Percentiles rank a stretch among this genome's conserved stretches.
These are phyloP conservation scores for Trichopus zeylanicus DNA, from an alignment of 116 monocot species.

Conservation along the genomic window DNA sequence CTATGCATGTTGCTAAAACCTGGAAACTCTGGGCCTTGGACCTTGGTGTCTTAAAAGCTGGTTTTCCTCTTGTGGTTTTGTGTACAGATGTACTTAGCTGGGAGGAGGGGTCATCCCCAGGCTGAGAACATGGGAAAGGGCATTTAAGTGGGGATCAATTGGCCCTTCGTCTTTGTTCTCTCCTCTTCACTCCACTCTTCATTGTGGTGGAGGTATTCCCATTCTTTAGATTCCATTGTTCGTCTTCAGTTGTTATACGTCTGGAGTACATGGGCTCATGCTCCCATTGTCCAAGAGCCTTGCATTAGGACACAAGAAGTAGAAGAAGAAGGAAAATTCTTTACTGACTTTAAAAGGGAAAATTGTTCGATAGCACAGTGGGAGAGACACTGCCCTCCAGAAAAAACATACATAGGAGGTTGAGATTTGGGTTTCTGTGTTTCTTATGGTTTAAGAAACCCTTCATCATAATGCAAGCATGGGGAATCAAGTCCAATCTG, in stretches of 20 bases:
- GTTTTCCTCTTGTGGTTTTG: not conserved
- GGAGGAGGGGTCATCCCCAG: not conserved
- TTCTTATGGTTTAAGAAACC: too few relatives aligned
- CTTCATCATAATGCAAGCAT: too few relatives aligned
- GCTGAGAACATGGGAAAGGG: not conserved
- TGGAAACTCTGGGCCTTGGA: not conserved
- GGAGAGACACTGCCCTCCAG: too few relatives aligned
- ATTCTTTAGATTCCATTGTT: slow-evolving; percentile 1
- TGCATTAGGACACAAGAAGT: too few relatives aligned
- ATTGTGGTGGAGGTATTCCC: not conserved
- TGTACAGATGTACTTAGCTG: not conserved
- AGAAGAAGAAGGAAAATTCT: too few relatives aligned
- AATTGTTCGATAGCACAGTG: too few relatives aligned
- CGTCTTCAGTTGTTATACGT: too few relatives aligned
- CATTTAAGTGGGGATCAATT: not conserved
- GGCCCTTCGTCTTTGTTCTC: not conserved
- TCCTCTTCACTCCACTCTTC: not conserved
- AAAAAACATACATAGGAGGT: too few relatives aligned
- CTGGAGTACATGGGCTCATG: too few relatives aligned
- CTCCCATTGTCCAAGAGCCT: too few relatives aligned
- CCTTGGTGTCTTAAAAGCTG: slow-evolving; percentile 2
- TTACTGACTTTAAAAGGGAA: too few relatives aligned
- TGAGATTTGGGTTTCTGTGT: too few relatives aligned
- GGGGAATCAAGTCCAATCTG: not conserved
- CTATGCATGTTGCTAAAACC: not conserved